Conservation (phyloP, 345 rosid species). For the Eutrema heterophyllum region DNA sequence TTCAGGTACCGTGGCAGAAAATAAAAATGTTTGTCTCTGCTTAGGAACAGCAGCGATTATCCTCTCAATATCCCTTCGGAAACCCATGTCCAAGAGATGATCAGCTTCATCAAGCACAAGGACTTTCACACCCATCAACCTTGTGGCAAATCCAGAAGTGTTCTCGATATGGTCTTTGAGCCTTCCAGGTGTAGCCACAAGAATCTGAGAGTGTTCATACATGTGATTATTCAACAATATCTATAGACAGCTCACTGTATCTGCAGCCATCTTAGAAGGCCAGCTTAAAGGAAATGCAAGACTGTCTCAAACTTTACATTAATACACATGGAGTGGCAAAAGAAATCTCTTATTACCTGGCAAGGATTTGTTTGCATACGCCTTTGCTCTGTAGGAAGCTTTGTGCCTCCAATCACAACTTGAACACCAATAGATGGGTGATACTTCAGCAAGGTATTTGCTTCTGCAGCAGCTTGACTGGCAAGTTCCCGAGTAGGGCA, state of each 20-base stretch:
- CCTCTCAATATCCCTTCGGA: constrained; percentile 85
- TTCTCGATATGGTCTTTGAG: constrained; percentile 95
- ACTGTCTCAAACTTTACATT: neutral
- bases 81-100: constrained; percentile 96
- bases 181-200: constrained; percentile 98
- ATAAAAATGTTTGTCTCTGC: constrained; percentile 89
- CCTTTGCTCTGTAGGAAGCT: constrained; percentile 86
- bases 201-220: constrained; percentile 53
- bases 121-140: constrained; percentile 91
- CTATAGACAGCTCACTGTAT: neutral
- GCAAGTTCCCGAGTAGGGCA: constrained; percentile 99
- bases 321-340: neutral
- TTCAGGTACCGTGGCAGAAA: constrained; percentile 93
- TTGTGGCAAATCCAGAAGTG: constrained; percentile 94
- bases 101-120: constrained; percentile 98
- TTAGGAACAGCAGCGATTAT: constrained; percentile 88
- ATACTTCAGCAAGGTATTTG: constrained; percentile 73
- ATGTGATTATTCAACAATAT: constrained; percentile 18
- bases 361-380: constrained; percentile 90
- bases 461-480: constrained; percentile 94
- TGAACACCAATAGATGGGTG: constrained; percentile 93
- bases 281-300: neutral
- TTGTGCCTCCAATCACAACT: constrained; percentile 97
- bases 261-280: neutral
- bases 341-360: constrained; percentile 49